Evolutionary conservation across 176 grass and related monocot species (phyloP).

Genomic region (Eragrostis curvula): DNA sequence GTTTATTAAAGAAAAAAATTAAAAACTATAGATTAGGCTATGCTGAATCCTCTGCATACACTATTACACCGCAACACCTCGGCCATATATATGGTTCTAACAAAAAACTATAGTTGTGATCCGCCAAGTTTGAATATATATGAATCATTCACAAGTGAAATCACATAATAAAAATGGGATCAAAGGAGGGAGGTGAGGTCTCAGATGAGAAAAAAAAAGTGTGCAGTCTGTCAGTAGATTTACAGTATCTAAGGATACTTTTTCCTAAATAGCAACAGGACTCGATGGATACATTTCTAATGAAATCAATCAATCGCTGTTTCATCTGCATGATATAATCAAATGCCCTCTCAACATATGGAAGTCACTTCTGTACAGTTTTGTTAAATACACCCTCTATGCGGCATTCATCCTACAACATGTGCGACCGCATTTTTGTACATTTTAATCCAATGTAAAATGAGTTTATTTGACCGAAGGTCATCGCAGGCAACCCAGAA

Average conservation of each 20-base stretch:
- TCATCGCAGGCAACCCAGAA: slow-evolving; percentile 25
- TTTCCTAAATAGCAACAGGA: not conserved
- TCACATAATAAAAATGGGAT: not conserved
- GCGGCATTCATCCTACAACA: too few relatives aligned
- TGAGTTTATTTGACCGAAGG: not conserved
- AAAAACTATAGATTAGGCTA: too few relatives aligned
- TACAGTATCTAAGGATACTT: not conserved
- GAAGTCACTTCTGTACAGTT: not conserved
- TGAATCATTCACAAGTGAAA: too few relatives aligned
- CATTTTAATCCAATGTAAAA: not conserved
- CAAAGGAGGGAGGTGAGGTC: not conserved
- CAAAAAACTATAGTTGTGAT: too few relatives aligned
- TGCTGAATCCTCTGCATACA: too few relatives aligned
- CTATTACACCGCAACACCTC: too few relatives aligned
- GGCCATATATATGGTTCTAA: too few relatives aligned
- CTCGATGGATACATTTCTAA: not conserved
- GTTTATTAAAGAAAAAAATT: slow-evolving; percentile 14
- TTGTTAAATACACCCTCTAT: not conserved
- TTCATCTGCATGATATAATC: not conserved
- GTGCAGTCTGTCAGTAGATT: too few relatives aligned
- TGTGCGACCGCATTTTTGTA: too few relatives aligned
- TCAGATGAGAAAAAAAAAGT: not conserved
- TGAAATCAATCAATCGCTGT: not conserved
- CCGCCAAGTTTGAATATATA: too few relatives aligned
- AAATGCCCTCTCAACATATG: slow-evolving; percentile 10